Percentiles rank a stretch among this genome's conserved stretches.
phyloP scores from a whole-genome alignment of 169 alveolate species.

The Cryptosporidium ubiquitum region DNA sequence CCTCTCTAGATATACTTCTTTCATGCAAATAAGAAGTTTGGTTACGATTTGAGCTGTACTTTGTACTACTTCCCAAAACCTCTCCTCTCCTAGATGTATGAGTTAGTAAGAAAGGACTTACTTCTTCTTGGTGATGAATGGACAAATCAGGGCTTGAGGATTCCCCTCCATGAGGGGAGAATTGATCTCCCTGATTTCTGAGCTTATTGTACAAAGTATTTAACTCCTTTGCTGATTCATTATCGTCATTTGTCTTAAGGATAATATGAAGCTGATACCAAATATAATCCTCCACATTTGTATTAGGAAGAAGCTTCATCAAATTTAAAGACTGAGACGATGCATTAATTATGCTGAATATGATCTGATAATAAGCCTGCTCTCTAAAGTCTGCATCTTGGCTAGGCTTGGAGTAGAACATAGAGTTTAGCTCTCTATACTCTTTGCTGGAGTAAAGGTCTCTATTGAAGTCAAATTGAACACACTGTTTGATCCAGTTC shows the following conservation, averaged over 20 bases:
- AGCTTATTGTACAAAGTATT: slow-evolving; percentile 1
- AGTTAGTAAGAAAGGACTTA: background rate
- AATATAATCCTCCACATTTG: slow-evolving; percentile 47
- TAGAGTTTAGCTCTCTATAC: slow-evolving; percentile 45
- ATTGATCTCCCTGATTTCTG: background rate
- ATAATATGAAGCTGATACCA: slow-evolving; percentile 68
- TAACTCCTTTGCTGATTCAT: slow-evolving; percentile 27
- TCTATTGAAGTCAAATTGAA: slow-evolving; percentile 38
- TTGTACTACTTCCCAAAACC: background rate
- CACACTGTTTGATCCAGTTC: slow-evolving; percentile 65
- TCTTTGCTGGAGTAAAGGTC: slow-evolving; percentile 54
- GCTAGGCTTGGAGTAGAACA: slow-evolving; percentile 27
- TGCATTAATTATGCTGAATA: slow-evolving; percentile 36
- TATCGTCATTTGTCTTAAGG: slow-evolving; percentile 53
- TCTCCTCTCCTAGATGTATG: slow-evolving; percentile 20
- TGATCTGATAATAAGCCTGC: slow-evolving; percentile 35
- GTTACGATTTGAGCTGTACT: background rate
- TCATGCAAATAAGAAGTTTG: background rate
- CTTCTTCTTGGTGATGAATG: background rate
- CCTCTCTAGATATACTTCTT: background rate
- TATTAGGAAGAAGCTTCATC: slow-evolving; percentile 29
- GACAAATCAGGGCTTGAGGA: background rate
- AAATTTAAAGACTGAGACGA: slow-evolving; percentile 36
- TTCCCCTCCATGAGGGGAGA: background rate
- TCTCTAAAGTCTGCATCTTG: slow-evolving; percentile 14